Base-by-base conservation (phyloP, 2,329 filamentous ascomycete genomes). In the Colletotrichum horii region DNA sequence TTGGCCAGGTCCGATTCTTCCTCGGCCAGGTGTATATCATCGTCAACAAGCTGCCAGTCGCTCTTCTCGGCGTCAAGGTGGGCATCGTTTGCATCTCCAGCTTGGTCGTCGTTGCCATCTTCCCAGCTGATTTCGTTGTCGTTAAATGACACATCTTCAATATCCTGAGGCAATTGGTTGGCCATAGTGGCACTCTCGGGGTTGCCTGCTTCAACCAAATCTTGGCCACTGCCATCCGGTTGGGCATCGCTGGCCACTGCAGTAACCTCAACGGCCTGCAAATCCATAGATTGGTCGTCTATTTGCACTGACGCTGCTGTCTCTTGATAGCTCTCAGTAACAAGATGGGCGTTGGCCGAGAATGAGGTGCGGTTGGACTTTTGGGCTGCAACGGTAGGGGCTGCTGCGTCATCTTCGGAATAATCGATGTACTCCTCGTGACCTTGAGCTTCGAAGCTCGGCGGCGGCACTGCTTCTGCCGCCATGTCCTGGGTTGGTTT, bases 121-220 rank as follows among this genome's bases (percentile, higher is more conserved):
- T 78, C 77, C 60, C 77, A 78, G n/a, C 58, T 78, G n/a, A 78
- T 77, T 62, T 78, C 77, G 30, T 78, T 76, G 22, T 78, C 52
- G 8, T 71, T 74, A 4, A 67, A 24, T n/a, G 43, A 55, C 12
- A 8, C 55, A 19, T 22, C 66, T 30, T 66, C 71, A 15, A 15
- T 28, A 28, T 34, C 30, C 28, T 62, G 15, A 15, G 34, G n/a
- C 14, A 34, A 58, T 19, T 58, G 43, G n/a, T 30, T 24, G 26
- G 4, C 48, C 48, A 9, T 60, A 14, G n/a, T n/a, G 60, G 26
- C 24, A 15, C 24, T 26, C n/a, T 69, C 58, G 3, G 32, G 7
- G n/a, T 32, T 22, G 22, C 22, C 15, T 34, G 15, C 28, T 19
- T 19, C 12, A 34, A 36, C 19, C 30, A 28, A 30, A 8, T 74